phyloP scores from a whole-genome alignment of 1,139 yeast genomes.

The Debaryomyces sp. region DNA sequence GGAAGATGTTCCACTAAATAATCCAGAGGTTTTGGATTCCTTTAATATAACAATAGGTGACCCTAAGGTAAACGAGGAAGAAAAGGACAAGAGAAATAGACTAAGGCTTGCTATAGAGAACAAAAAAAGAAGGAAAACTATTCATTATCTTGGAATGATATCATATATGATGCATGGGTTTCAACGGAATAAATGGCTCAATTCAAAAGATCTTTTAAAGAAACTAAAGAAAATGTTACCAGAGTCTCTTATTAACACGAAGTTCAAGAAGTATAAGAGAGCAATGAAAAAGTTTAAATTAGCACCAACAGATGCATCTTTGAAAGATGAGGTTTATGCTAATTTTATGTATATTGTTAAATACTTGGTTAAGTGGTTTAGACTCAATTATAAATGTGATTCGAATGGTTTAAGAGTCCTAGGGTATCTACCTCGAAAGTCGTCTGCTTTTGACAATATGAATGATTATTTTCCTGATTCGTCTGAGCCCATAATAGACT shows the following conservation, averaged over 20 bases:
- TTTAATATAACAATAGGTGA: slow-evolving; percentile 13
- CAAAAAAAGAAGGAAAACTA: slow-evolving; percentile 14
- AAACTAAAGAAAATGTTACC: slow-evolving; percentile 32
- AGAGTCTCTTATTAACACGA: slow-evolving; percentile 18
- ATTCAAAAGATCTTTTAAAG: slow-evolving; percentile 22
- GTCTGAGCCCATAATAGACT: slow-evolving; percentile 18
- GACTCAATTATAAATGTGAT: slow-evolving; percentile 36
- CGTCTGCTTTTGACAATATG: not conserved
- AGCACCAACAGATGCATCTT: slow-evolving; percentile 1
- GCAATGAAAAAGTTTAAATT: slow-evolving; percentile 9
- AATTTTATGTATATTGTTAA: slow-evolving; percentile 35
- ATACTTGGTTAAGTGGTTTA: slow-evolving; percentile 41
- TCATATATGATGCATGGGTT: slow-evolving; percentile 28
- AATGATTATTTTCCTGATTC: slow-evolving; percentile 25
- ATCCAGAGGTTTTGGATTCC: slow-evolving; percentile 6
- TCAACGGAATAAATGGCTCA: slow-evolving; percentile 28
- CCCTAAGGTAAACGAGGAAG: not conserved
- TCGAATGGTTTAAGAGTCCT: slow-evolving; percentile 39
- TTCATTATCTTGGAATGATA: slow-evolving; percentile 31
- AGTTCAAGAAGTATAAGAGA: slow-evolving; percentile 21
- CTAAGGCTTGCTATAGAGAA: slow-evolving; percentile 7
- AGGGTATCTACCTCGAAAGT: slow-evolving; percentile 28
- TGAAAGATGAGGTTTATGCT: slow-evolving; percentile 19
- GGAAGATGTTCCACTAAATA: slow-evolving; percentile 24
- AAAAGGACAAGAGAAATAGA: slow-evolving; percentile 8